Base-by-base conservation (phyloP, 2,329 filamentous ascomycete genomes). In the Colletotrichum sp. region DNA sequence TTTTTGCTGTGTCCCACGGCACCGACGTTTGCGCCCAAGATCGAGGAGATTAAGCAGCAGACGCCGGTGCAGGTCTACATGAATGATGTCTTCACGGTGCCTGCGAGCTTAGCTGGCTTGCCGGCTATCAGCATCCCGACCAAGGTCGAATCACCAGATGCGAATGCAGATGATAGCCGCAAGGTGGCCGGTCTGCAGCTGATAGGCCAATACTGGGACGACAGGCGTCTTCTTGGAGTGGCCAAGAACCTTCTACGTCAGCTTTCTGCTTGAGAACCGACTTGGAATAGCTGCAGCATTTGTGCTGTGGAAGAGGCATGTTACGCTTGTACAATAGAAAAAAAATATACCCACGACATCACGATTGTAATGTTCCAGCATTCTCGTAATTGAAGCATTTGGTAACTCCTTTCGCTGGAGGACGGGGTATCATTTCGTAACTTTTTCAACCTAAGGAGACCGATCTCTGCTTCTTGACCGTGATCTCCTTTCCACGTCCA, bases 61-160 rank as follows among this genome's bases (percentile, higher is more conserved):
- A 88, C 85, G 62, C 87, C 90, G 12, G 86, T 98, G n/a, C 92
- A 96, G 80, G 91, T 91, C 2, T 99, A 98, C 82, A 94, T 95
- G 88, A 98, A 97, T 81, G 97, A 99, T 85, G 94, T 99, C 2
- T 96, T 99, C 80, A 99, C 97, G 0, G 96, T 99, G 2, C 97
- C 97, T 2, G 96, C 96, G 3, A 98, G 96, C 85, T 87, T 99
- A 78, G 97, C 96, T 1, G 97, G 97, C 0, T 87, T 99, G 71
- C 97, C 97, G 5, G 95, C 96, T 13, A 91, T 98, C 67, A 98
- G 94, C 79, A 89, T 99, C 13, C 96, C 97, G 0, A 75, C 82
- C 63, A 98, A 94, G 79, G 88, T 99, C 16, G 96, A 96, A 0
- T 73, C 83, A 77, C 78, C 77, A 25, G 76, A 80, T 2, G 78